These are phyloP conservation scores for Iberis amara DNA, from an alignment of 441 rosid genomes.

Conservation along the genomic window DNA sequence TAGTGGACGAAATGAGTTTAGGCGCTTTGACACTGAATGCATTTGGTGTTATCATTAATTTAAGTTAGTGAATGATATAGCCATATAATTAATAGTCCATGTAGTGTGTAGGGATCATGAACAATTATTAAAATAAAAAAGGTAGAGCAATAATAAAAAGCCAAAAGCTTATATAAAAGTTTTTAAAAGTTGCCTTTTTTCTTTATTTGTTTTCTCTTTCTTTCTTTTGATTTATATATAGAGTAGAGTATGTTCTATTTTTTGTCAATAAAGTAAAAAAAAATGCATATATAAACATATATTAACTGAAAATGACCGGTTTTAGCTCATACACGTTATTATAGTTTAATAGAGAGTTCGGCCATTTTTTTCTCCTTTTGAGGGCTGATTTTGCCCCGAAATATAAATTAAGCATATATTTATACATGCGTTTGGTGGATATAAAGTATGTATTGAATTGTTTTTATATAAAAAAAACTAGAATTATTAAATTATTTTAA, in stretches of 20 bases:
- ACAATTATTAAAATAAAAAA: conserved; percentile 22
- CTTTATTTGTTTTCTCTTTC: conserved; percentile 1
- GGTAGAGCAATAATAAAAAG: conserved; percentile 19
- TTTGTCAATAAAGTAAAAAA: conserved; percentile 17
- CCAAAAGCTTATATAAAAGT: conserved; percentile 23
- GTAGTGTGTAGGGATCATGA: conserved; percentile 26
- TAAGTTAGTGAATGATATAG: conserved; percentile 20
- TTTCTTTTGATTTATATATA: neutral
- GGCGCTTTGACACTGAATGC: conserved; percentile 29
- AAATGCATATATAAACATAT: conserved; percentile 14
- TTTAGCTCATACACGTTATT: neutral
- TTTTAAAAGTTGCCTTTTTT: conserved; percentile 24
- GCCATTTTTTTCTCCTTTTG: conserved; percentile 15
- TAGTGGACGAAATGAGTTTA: conserved; percentile 24
- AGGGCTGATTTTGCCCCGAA: neutral
- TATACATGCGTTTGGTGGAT: no score
- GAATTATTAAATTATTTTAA: no score
- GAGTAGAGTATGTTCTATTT: conserved; percentile 2
- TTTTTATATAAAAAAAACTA: no score
- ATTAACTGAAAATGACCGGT: conserved; percentile 19
- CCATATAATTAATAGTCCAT: conserved; percentile 11
- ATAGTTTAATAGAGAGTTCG: conserved; percentile 15
- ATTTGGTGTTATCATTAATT: conserved; percentile 21
- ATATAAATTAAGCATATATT: neutral
- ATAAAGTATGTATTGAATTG: no score